phyloP scores from a whole-genome alignment of 495 filamentous ascomycete genomes.

The Penicillium antarcticum region DNA sequence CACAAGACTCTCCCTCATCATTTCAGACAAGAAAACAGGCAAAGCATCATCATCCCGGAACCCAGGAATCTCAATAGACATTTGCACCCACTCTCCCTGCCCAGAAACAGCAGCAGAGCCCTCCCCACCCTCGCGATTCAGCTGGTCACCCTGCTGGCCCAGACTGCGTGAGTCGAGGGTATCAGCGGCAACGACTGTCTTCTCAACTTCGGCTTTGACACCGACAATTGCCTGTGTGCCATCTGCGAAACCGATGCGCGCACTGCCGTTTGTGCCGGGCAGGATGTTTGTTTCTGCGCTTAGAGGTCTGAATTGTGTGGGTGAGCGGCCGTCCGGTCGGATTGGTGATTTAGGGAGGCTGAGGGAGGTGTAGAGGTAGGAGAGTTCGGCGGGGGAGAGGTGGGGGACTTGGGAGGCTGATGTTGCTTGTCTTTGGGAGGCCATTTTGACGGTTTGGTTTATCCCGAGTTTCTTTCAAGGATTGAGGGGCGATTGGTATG shows the following conservation, averaged over 20 bases:
- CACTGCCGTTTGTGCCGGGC: slow-evolving; percentile 85
- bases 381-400: slow-evolving; percentile 92
- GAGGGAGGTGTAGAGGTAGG: slow-evolving; percentile 91
- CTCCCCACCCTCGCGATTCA: slow-evolving; percentile 25
- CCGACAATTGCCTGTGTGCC: slow-evolving; percentile 94
- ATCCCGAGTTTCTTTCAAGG: neutral
- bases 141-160: slow-evolving; percentile 23
- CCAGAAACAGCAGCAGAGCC: slow-evolving; percentile 33
- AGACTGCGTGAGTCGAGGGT: slow-evolving; percentile 27
- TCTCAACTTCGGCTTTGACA: slow-evolving; percentile 90
- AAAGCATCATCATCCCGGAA: slow-evolving; percentile 86
- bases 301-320: slow-evolving; percentile 86
- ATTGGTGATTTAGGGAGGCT: slow-evolving; percentile 69
- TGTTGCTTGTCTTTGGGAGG: slow-evolving; percentile 41
- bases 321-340: slow-evolving; percentile 79
- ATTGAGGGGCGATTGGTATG: too few relatives aligned
- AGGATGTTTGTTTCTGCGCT: slow-evolving; percentile 87
- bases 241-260: slow-evolving; percentile 89
- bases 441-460: slow-evolving; percentile 20
- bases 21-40: slow-evolving; percentile 78
- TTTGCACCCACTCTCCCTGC: slow-evolving; percentile 68
- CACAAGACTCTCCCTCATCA: slow-evolving; percentile 85
- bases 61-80: slow-evolving; percentile 82
- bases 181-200: slow-evolving; percentile 43
- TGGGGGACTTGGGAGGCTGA: slow-evolving; percentile 51